phyloP scores from a whole-genome alignment of 2,329 filamentous ascomycete genomes.

The Bipolaris oryzae region DNA sequence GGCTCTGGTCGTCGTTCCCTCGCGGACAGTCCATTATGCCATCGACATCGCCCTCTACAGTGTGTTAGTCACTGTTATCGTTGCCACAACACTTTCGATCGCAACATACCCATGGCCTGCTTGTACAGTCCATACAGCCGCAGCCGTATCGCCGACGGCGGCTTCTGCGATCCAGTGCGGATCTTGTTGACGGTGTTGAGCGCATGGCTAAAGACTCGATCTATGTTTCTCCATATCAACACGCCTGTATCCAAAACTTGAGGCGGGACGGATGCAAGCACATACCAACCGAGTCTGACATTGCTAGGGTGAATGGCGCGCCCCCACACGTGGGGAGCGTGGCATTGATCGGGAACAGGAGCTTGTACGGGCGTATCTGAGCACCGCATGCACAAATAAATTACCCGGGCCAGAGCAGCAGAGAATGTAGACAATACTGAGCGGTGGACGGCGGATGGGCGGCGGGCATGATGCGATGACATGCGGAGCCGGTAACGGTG shows the following conservation, averaged over 20 bases:
- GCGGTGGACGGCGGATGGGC: neutral
- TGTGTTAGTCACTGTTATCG: conserved; percentile 17
- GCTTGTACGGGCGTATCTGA: neutral
- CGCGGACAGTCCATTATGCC: conserved; percentile 86
- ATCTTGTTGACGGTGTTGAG: conserved; percentile 99
- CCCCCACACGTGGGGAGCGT: conserved; percentile 20
- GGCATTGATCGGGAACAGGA: conserved; percentile 16
- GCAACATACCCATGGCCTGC: conserved; percentile 78
- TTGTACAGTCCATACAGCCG: conserved; percentile 98
- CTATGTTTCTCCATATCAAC: conserved; percentile 54
- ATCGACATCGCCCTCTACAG: conserved; percentile 84
- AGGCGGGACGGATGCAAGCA: conserved; percentile 2
- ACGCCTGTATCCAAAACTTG: neutral
- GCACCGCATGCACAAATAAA: neutral
- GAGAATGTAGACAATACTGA: neutral
- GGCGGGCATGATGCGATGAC: conserved; percentile 17
- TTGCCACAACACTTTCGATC: neutral
- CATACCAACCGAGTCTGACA: conserved; percentile 52
- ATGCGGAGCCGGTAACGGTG: conserved; percentile 15
- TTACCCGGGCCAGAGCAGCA: conserved; percentile 8
- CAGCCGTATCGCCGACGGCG: conserved; percentile 82
- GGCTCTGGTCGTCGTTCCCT: conserved; percentile 57
- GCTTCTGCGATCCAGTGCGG: conserved; percentile 87
- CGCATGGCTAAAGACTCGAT: conserved; percentile 98
- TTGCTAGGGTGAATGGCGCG: conserved; percentile 33